Percentiles rank a stretch among this genome's conserved stretches.
phyloP scores from a whole-genome alignment of 2,329 filamentous ascomycete species.

The Lithohypha guttulata region DNA sequence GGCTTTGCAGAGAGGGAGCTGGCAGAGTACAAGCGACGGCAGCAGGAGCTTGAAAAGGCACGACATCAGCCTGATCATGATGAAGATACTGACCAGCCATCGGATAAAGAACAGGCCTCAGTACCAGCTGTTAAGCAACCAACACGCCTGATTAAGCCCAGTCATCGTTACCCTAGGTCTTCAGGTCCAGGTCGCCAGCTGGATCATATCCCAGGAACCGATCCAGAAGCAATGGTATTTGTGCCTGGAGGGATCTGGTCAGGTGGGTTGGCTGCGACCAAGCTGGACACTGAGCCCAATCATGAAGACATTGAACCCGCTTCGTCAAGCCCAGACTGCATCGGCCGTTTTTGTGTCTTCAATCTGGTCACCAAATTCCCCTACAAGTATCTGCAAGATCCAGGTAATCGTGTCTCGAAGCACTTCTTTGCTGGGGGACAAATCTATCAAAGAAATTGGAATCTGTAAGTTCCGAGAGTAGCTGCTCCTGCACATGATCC shows the following conservation, averaged over 20 bases:
- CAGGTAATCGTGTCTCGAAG: conserved; percentile 27
- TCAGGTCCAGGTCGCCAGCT: conserved; percentile 1
- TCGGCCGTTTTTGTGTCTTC: conserved; percentile 31
- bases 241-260: not conserved
- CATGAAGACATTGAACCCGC: conserved; percentile 7
- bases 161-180: no score
- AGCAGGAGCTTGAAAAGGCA: not conserved
- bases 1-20: not conserved
- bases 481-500: no score
- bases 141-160: not conserved
- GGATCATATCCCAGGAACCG: conserved; percentile 1
- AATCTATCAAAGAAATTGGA: conserved; percentile 54
- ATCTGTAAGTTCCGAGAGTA: conserved; percentile 69
- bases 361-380: conserved; percentile 31
- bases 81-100: not conserved
- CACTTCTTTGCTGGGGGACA: conserved; percentile 33
- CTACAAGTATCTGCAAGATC: conserved; percentile 31
- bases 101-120: conserved; percentile 7
- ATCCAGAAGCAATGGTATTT: not conserved
- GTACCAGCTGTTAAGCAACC: not conserved
- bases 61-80: not conserved
- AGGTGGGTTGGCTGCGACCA: conserved; percentile 1
- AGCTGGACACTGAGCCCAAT: conserved; percentile 11
- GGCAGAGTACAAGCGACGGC: not conserved
- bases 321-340: conserved; percentile 4